These are phyloP conservation scores for Arthromyces matolae DNA, from an alignment of 768 basidiomycete species.

Conservation along the genomic window DNA sequence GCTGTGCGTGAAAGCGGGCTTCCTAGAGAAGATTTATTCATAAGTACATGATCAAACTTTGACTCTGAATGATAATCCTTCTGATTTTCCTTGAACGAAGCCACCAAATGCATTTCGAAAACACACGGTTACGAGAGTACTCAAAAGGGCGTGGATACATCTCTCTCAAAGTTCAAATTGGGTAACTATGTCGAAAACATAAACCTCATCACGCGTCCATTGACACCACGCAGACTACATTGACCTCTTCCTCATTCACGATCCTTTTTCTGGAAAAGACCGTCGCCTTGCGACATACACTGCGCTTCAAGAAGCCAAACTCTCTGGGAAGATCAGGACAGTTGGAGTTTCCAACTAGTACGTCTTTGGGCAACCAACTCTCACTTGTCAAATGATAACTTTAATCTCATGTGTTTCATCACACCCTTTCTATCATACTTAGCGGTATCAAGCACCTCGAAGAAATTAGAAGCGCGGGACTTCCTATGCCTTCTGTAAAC, in stretches of 20 bases:
- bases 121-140: constrained; percentile 64
- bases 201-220: background rate
- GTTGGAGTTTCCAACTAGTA: constrained; percentile 88
- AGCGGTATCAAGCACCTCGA: constrained; percentile 72
- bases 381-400: background rate
- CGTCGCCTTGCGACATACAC: constrained; percentile 68
- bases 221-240: constrained; percentile 33
- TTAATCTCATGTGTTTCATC: background rate
- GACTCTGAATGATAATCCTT: background rate
- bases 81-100: constrained; percentile 30
- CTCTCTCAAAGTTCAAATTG: constrained; percentile 54
- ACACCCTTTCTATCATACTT: background rate
- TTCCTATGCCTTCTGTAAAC: constrained; percentile 68
- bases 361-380: constrained; percentile 20
- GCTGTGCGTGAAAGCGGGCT: constrained; percentile 57
- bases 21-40: constrained; percentile 58
- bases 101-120: constrained; percentile 59
- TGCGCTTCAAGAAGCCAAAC: constrained; percentile 60
- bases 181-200: constrained; percentile 33
- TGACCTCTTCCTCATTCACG: constrained; percentile 79
- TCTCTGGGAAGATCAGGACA: constrained; percentile 60
- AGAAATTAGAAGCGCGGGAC: constrained; percentile 62
- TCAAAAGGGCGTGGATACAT: constrained; percentile 54
- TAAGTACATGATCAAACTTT: constrained; percentile 42
- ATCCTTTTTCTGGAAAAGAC: constrained; percentile 60